Base-by-base conservation (phyloP, 176 grass and related monocot species). In the Triticum dicoccoides region DNA sequence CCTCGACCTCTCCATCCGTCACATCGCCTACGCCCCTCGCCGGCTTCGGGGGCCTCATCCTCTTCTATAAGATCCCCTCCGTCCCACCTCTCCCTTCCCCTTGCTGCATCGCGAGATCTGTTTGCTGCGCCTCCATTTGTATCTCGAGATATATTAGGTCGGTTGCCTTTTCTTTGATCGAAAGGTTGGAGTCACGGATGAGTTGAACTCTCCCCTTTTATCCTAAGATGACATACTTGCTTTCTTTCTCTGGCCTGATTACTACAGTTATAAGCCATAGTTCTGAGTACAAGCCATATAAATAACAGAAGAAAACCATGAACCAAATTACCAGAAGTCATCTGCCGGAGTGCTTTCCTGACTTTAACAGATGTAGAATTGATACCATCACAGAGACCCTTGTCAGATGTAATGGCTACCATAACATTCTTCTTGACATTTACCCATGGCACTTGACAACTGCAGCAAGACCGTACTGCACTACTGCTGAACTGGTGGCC, bases 381-480 rank as follows among this genome's bases (percentile, higher is more conserved):
- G 79, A 98, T 98, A 77, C 96, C 93, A 76, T 93, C 96, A 82
- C 96, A 98, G 59, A 98, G 93, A 61, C 96, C 96, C 86, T 98
- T 98, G 82, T 98, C 96, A 80, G 93, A 95, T 27, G 93, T 90
- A 82, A 98, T 85, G 69, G 86, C 66, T 63, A 98, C 80, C 75
- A 98, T 95, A 68, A 98, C 91, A 90, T 92, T 98, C 81, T 98
- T 95, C 93, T 98, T 95, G 69, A 98, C 93, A 38, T 95, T 88
- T 23, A 95, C 91, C 34, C 34, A 35, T 35, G 34, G 4, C 34
- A 5, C 34, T 35, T 5, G 5, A 35, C 34, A 35, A 35, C 34
- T 5, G 34, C 34, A 35, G 34, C 34, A 35, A 35, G 34, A 35
- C 34, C 34, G 34, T 35, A 35, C 34, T 35, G 34, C 34, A 35